These are phyloP conservation scores for Debaryomyces subglobosus DNA, from an alignment of 1,139 yeast genomes.

Conservation along the genomic window DNA sequence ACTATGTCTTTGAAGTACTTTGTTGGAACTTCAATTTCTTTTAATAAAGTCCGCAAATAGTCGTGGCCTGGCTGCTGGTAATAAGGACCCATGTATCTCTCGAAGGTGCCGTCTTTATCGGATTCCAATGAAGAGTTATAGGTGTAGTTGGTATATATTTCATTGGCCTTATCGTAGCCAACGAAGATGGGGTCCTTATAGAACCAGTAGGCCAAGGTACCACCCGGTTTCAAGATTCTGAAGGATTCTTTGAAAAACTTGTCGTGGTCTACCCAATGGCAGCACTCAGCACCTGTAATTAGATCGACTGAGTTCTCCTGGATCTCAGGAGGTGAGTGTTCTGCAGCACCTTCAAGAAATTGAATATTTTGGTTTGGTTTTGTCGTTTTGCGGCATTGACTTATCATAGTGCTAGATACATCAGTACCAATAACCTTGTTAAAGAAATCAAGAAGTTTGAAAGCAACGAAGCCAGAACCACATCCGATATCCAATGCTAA, in stretches of 20 bases:
- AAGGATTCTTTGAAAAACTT: slow-evolving; percentile 53
- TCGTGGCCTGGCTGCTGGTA: slow-evolving; percentile 61
- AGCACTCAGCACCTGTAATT: slow-evolving; percentile 76
- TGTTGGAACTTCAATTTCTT: slow-evolving; percentile 43
- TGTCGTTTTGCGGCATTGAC: slow-evolving; percentile 13
- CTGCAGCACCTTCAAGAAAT: slow-evolving; percentile 38
- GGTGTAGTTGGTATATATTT: slow-evolving; percentile 39
- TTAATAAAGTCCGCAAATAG: slow-evolving; percentile 48
- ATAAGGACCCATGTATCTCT: slow-evolving; percentile 60
- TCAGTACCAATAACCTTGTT: slow-evolving; percentile 57
- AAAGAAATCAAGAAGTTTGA: slow-evolving; percentile 50
- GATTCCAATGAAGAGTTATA: slow-evolving; percentile 35
- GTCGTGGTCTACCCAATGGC: slow-evolving; percentile 73
- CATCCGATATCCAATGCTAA: slow-evolving; percentile 73
- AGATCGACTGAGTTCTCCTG: slow-evolving; percentile 50
- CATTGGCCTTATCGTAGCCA: slow-evolving; percentile 44
- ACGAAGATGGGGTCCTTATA: slow-evolving; percentile 67
- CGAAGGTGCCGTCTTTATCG: slow-evolving; percentile 34
- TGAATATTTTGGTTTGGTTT: slow-evolving; percentile 17
- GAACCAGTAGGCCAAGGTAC: slow-evolving; percentile 79
- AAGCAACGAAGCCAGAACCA: slow-evolving; percentile 83
- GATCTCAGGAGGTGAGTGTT: slow-evolving; percentile 24
- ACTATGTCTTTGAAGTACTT: slow-evolving; percentile 43
- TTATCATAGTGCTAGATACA: slow-evolving; percentile 12
- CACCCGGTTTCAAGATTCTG: slow-evolving; percentile 55